phyloP scores from a whole-genome alignment of 192 early-diverging fungal species.

The Globomyces pollinis-pini region DNA sequence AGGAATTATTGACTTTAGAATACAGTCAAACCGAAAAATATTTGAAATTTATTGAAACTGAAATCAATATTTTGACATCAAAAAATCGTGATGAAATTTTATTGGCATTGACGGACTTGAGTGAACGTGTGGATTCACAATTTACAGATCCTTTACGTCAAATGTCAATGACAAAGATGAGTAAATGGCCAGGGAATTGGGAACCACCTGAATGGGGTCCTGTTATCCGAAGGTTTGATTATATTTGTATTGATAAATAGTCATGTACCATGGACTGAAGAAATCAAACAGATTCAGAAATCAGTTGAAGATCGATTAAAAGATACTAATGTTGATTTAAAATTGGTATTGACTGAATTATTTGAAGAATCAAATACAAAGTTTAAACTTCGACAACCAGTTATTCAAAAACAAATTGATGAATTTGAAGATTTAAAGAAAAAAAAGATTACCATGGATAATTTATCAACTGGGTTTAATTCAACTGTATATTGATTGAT shows the following conservation, averaged over 20 bases:
- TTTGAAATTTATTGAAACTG: slow-evolving; percentile 1
- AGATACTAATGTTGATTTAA: slow-evolving; percentile 9
- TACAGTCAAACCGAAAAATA: slow-evolving; percentile 12
- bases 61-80: background rate
- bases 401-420: slow-evolving; percentile 28
- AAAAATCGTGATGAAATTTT: background rate
- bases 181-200: slow-evolving; percentile 12
- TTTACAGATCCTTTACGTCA: slow-evolving; percentile 7
- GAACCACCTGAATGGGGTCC: slow-evolving; percentile 9
- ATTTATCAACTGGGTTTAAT: slow-evolving; percentile 37
- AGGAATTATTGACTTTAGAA: slow-evolving; percentile 30
- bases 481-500: too few relatives aligned
- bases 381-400: slow-evolving; percentile 13
- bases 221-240: background rate
- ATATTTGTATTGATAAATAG: too few relatives aligned
- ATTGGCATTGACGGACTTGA: background rate
- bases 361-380: slow-evolving; percentile 9
- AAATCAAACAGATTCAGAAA: slow-evolving; percentile 3
- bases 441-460: slow-evolving; percentile 38
- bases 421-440: slow-evolving; percentile 33
- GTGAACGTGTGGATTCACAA: background rate
- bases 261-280: slow-evolving; percentile 9
- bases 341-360: slow-evolving; percentile 5
- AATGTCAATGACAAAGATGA: background rate
- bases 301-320: slow-evolving; percentile 3